Evolutionary conservation across 2,329 filamentous ascomycete genomes (phyloP).

Genomic region (Xylaria digitata): DNA sequence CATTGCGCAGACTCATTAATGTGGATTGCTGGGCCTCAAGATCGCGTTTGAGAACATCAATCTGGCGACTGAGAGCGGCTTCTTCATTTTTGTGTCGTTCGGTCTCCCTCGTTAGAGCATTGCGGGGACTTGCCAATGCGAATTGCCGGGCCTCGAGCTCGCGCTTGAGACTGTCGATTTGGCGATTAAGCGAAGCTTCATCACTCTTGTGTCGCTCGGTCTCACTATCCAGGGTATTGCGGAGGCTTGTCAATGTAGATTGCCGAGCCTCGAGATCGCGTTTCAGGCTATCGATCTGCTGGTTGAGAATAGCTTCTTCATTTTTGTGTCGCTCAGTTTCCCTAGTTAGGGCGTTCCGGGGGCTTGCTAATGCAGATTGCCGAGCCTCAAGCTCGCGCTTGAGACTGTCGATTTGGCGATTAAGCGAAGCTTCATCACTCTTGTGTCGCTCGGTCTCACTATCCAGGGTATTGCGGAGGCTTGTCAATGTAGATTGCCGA

Average conservation of each 20-base stretch:
- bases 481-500: conserved; percentile 72
- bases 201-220: conserved; percentile 77
- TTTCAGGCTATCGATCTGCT: conserved; percentile 66
- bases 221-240: conserved; percentile 76
- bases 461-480: conserved; percentile 74
- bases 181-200: conserved; percentile 71
- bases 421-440: conserved; percentile 76
- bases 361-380: conserved; percentile 27
- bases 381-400: conserved; percentile 3
- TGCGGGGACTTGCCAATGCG: conserved; percentile 40
- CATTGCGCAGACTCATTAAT: conserved; percentile 72
- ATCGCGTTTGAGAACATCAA: conserved; percentile 75
- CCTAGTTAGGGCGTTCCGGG: conserved; percentile 75
- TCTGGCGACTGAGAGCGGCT: conserved; percentile 65
- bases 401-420: conserved; percentile 68
- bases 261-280: conserved; percentile 9
- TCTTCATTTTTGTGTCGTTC: conserved; percentile 80
- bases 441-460: conserved; percentile 78
- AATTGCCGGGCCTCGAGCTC: conserved; percentile 64
- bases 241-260: conserved; percentile 53
- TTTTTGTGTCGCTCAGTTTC: conserved; percentile 77
- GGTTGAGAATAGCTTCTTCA: conserved; percentile 75
- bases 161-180: conserved; percentile 71
- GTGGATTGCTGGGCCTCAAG: conserved; percentile 74
- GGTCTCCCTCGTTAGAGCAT: conserved; percentile 75